Evolutionary conservation across 768 basidiomycete species (phyloP).

Genomic region (Lactifluus volemus): DNA sequence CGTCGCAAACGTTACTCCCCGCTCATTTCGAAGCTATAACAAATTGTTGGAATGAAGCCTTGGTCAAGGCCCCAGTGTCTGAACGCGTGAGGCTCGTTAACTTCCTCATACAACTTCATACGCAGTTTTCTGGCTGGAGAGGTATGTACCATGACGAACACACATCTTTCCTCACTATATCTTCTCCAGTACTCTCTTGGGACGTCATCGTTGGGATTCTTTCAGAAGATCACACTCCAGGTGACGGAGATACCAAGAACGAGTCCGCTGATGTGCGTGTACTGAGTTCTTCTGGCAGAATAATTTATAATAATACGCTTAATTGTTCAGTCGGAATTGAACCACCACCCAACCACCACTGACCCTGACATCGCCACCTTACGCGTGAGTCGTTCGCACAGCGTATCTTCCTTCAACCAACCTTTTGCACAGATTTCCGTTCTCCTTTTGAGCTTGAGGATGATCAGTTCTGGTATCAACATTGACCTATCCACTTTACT

Average conservation of each 20-base stretch:
- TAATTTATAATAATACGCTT: neutral
- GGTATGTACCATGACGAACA: conserved; percentile 31
- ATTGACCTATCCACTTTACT: conserved; percentile 45
- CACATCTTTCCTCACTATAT: neutral
- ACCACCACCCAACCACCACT: conserved; percentile 16
- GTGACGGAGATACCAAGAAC: conserved; percentile 31
- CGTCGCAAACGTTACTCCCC: conserved; percentile 51
- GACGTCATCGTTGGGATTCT: conserved; percentile 49
- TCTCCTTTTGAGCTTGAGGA: conserved; percentile 49
- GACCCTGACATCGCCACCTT: conserved; percentile 44
- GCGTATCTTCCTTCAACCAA: neutral
- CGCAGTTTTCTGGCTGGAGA: conserved; percentile 61
- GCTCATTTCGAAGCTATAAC: conserved; percentile 59
- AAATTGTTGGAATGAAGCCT: conserved; percentile 56
- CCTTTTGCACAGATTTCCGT: conserved; percentile 40
- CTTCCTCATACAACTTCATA: conserved; percentile 60
- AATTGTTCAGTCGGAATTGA: conserved; percentile 29
- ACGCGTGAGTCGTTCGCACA: conserved; percentile 30
- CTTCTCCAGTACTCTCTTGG: conserved; percentile 52
- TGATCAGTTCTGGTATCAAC: conserved; percentile 55
- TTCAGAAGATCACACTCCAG: conserved; percentile 40
- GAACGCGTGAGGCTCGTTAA: conserved; percentile 51
- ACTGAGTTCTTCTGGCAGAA: conserved; percentile 25
- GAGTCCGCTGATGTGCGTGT: conserved; percentile 34
- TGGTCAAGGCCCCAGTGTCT: conserved; percentile 44